phyloP scores from a whole-genome alignment of 768 basidiomycete genomes.

The Saitozyma podzolica region DNA sequence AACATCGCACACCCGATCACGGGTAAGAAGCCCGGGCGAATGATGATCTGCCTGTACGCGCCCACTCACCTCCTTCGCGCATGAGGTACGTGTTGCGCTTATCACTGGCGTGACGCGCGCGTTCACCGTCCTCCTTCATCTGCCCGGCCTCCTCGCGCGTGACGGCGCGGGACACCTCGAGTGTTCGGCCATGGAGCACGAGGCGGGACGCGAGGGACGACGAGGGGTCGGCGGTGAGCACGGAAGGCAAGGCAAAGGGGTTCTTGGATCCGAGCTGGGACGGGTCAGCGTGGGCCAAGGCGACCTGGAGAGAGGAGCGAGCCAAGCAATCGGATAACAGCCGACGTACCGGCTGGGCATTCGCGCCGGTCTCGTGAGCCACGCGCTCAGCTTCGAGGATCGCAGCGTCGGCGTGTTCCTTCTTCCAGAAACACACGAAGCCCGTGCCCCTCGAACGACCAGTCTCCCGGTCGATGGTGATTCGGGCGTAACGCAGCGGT shows the following conservation, averaged over 20 bases:
- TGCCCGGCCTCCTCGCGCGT: slow-evolving; percentile 83
- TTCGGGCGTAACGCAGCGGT: slow-evolving; percentile 85
- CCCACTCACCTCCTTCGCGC: slow-evolving; percentile 81
- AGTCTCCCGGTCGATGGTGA: slow-evolving; percentile 77
- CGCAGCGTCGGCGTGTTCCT: slow-evolving; percentile 80
- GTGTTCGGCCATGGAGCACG: slow-evolving; percentile 86
- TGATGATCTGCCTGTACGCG: not conserved
- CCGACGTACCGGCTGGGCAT: slow-evolving; percentile 45
- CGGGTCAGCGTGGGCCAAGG: not conserved
- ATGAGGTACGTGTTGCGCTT: slow-evolving; percentile 94
- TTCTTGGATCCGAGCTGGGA: slow-evolving; percentile 58
- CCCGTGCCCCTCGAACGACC: slow-evolving; percentile 91
- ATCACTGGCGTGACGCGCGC: slow-evolving; percentile 78
- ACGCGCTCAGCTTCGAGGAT: slow-evolving; percentile 70
- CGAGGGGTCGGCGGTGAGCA: slow-evolving; percentile 91
- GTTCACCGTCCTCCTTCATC: slow-evolving; percentile 79
- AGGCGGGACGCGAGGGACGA: slow-evolving; percentile 75
- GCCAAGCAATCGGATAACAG: not conserved
- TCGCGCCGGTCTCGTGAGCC: slow-evolving; percentile 47
- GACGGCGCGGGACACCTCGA: slow-evolving; percentile 87
- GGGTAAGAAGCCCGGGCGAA: not conserved
- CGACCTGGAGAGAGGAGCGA: not conserved
- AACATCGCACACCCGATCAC: not conserved
- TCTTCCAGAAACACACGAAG: slow-evolving; percentile 96
- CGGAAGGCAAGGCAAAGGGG: slow-evolving; percentile 81